Evolutionary conservation across 257 asterid species (phyloP).

Genomic region (Jacaranda copaia): DNA sequence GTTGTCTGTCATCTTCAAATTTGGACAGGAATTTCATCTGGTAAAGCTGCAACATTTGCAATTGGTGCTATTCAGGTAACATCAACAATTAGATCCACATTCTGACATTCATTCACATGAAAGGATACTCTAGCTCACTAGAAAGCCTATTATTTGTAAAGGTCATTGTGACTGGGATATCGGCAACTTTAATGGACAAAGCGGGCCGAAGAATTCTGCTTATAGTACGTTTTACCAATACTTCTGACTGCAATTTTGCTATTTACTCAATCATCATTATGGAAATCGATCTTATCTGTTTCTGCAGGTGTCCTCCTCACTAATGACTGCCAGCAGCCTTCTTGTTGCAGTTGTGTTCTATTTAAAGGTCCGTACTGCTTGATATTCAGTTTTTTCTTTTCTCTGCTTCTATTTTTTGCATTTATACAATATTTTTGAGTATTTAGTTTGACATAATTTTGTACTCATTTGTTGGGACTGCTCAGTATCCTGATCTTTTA

Average conservation of each 20-base stretch:
- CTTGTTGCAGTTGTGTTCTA: conserved; percentile 75
- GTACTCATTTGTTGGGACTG: not conserved
- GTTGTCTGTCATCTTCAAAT: conserved; percentile 27
- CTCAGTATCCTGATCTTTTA: conserved; percentile 1
- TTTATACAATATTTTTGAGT: not conserved
- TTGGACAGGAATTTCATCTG: conserved; percentile 68
- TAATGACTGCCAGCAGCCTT: conserved; percentile 70
- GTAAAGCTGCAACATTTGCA: conserved; percentile 82
- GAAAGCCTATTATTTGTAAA: conserved; percentile 32
- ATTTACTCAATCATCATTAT: conserved; percentile 10
- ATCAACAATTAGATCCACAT: conserved; percentile 9
- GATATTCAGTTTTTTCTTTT: not conserved
- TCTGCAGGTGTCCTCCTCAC: conserved; percentile 65
- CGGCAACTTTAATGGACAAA: conserved; percentile 73
- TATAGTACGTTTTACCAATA: conserved; percentile 51
- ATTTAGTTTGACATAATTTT: not conserved
- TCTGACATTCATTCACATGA: not conserved
- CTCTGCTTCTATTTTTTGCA: not conserved
- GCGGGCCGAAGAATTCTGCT: conserved; percentile 91
- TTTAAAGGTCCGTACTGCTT: conserved; percentile 55
- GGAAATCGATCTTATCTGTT: conserved; percentile 17
- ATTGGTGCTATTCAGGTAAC: conserved; percentile 86
- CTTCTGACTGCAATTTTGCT: not conserved
- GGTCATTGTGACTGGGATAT: conserved; percentile 78
- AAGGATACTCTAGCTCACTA: conserved; percentile 1